Conservation (phyloP, 371 early-diverging fungal genomes). For the Mortierella sp. region DNA sequence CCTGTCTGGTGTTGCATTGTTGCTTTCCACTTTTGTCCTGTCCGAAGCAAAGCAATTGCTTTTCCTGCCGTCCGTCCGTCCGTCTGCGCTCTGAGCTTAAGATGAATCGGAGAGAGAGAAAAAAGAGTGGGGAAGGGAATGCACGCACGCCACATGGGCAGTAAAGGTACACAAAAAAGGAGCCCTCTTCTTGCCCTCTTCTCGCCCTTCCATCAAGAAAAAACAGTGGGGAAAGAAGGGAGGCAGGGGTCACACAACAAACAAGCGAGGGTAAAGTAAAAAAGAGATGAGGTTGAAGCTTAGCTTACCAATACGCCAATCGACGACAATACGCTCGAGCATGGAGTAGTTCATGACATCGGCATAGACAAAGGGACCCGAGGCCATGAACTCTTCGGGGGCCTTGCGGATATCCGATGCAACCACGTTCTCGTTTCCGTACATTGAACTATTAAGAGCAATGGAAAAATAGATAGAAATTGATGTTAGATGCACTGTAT, state of each 20-base stretch:
- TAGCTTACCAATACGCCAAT: slow-evolving; percentile 62
- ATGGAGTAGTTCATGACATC: slow-evolving; percentile 70
- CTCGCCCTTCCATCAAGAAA: neutral
- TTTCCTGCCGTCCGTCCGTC: neutral
- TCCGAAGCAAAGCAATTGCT: neutral
- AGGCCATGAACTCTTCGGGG: slow-evolving; percentile 55
- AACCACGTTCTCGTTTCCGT: slow-evolving; percentile 68
- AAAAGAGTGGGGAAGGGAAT: neutral
- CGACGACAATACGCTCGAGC: slow-evolving; percentile 69
- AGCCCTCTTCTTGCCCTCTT: neutral
- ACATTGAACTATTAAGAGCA: slow-evolving; percentile 35
- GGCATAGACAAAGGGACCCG: slow-evolving; percentile 71
- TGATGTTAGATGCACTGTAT: neutral
- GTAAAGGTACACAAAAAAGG: neutral
- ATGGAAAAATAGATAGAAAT: neutral
- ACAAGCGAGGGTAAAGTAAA: neutral
- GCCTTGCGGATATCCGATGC: slow-evolving; percentile 73
- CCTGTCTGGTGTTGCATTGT: neutral
- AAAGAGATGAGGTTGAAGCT: neutral
- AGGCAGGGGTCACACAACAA: neutral
- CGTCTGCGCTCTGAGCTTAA: neutral
- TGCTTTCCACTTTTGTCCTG: neutral
- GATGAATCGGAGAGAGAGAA: neutral
- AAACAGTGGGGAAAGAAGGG: neutral
- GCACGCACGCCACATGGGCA: neutral